Percentiles rank a stretch among this genome's conserved stretches.
Evolutionary conservation across 2,329 filamentous ascomycete genomes (phyloP).

Genomic region (Aspergillus viridinutans): DNA sequence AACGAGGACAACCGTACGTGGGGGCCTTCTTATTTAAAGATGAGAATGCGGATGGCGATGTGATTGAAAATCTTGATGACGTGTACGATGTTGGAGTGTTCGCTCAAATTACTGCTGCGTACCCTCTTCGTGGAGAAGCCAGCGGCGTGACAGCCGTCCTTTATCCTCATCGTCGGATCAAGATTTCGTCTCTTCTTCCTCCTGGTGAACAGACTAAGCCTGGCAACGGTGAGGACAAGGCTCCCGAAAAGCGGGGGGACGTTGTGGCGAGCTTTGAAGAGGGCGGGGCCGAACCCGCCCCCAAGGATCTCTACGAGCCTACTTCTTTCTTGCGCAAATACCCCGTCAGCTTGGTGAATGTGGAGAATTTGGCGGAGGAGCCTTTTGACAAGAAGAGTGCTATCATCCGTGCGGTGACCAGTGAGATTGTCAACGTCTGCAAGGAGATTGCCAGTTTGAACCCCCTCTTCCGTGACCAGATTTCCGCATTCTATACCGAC

Average conservation of each 20-base stretch:
- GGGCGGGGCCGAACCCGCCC: slow-evolving; percentile 57
- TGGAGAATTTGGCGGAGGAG: slow-evolving; percentile 87
- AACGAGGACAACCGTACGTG: slow-evolving; percentile 93
- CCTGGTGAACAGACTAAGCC: slow-evolving; percentile 47
- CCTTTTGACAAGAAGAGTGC: slow-evolving; percentile 85
- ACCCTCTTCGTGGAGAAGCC: slow-evolving; percentile 78
- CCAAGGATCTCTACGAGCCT: slow-evolving; percentile 67
- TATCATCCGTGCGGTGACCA: slow-evolving; percentile 85
- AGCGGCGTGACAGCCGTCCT: slow-evolving; percentile 85
- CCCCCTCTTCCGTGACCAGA: slow-evolving; percentile 92
- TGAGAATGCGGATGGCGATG: slow-evolving; percentile 86
- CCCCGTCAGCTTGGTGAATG: slow-evolving; percentile 88
- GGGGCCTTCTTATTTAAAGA: slow-evolving; percentile 97
- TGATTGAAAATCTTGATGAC: slow-evolving; percentile 84
- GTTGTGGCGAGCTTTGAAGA: slow-evolving; percentile 98
- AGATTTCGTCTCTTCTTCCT: slow-evolving; percentile 76
- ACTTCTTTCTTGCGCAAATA: slow-evolving; percentile 89
- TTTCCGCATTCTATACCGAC: slow-evolving; percentile 94
- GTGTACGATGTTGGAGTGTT: slow-evolving; percentile 97
- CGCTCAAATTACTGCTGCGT: slow-evolving; percentile 94
- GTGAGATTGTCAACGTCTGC: slow-evolving; percentile 98
- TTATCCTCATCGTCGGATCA: slow-evolving; percentile 92
- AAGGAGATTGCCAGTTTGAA: slow-evolving; percentile 95
- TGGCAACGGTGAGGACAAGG: slow-evolving; percentile 35
- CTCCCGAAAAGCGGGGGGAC: slow-evolving; percentile 75